phyloP scores from a whole-genome alignment of 176 grass and related monocot genomes.

The Ensete ventricosum region DNA sequence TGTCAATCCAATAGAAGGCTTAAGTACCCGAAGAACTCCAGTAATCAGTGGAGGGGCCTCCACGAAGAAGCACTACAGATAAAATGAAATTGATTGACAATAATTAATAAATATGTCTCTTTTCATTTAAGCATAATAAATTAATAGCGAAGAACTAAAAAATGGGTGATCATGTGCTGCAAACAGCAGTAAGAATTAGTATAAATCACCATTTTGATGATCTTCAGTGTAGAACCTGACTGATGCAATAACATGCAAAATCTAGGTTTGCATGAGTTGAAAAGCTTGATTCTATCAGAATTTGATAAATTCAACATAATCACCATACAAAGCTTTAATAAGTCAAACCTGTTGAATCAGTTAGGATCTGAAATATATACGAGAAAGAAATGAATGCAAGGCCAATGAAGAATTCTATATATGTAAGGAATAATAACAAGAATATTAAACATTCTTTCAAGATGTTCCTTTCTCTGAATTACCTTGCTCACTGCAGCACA shows the following conservation, averaged over 20 bases:
- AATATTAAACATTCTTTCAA: too few relatives aligned
- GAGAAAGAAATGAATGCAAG: too few relatives aligned
- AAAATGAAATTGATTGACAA: slow-evolving; percentile 33
- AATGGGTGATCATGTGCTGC: background rate
- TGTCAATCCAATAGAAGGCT: slow-evolving; percentile 8
- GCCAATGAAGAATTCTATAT: too few relatives aligned
- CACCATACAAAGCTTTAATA: background rate
- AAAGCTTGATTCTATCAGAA: background rate
- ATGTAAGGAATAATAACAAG: too few relatives aligned
- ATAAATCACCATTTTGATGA: background rate
- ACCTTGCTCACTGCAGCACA: too few relatives aligned
- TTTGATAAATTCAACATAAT: background rate
- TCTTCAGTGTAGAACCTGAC: background rate
- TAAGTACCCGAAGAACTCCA: slow-evolving; percentile 72
- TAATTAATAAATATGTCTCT: background rate
- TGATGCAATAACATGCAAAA: background rate
- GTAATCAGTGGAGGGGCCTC: slow-evolving; percentile 71
- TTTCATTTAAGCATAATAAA: too few relatives aligned
- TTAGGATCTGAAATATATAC: too few relatives aligned
- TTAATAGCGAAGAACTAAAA: too few relatives aligned
- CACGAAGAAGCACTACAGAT: slow-evolving; percentile 67
- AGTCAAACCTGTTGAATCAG: too few relatives aligned
- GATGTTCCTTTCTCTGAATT: too few relatives aligned
- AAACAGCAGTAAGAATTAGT: background rate
- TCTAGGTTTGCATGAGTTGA: background rate